Percentiles rank a stretch among this genome's conserved stretches.
Conservation (phyloP, 192 early-diverging fungal genomes). For the Dimargaris xerosporica region DNA sequence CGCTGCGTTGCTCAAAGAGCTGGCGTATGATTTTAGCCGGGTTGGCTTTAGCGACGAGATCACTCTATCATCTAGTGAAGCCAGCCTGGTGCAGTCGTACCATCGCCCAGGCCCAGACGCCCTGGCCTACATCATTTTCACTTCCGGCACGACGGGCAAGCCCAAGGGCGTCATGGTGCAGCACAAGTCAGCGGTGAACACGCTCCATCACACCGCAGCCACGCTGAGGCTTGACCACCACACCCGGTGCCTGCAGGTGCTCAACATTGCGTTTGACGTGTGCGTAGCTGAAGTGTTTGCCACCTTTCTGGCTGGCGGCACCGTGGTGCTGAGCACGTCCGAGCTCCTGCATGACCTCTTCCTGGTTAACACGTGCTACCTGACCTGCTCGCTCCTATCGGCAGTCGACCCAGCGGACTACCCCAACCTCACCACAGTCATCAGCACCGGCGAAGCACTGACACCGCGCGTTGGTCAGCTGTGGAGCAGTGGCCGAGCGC, state of each 20-base stretch:
- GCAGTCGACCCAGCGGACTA: no score
- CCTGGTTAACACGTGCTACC: not conserved
- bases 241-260: not conserved
- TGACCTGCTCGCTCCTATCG: not conserved
- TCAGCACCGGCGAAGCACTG: no score
- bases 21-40: no score
- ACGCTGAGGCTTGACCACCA: not conserved
- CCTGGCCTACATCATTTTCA: slow-evolving; percentile 7
- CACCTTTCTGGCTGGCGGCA: not conserved
- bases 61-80: no score
- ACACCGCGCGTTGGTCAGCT: no score
- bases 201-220: not conserved
- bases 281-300: not conserved
- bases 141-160: not conserved
- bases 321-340: not conserved
- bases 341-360: not conserved
- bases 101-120: no score
- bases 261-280: slow-evolving; percentile 2
- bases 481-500: no score
- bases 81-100: no score
- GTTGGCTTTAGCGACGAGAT: no score
- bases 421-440: no score
- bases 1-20: no score
- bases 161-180: slow-evolving; percentile 1
- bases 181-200: not conserved